Percentiles rank a stretch among this genome's conserved stretches.
These are phyloP conservation scores for Mycena belliarum DNA, from an alignment of 768 basidiomycete species.

Conservation along the genomic window DNA sequence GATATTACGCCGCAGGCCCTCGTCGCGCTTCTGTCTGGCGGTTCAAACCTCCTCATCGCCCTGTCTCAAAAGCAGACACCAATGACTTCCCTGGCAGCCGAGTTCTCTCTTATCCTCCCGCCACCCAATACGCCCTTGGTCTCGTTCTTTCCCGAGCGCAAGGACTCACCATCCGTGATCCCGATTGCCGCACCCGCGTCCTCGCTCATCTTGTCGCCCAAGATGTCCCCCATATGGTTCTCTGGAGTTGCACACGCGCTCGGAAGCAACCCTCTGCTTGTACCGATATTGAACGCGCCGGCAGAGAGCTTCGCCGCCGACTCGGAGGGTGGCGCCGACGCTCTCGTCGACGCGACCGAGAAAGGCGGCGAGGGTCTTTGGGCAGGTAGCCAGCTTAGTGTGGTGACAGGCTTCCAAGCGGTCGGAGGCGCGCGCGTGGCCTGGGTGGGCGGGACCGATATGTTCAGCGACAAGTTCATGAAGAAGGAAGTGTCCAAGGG, in stretches of 20 bases:
- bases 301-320: constrained; percentile 77
- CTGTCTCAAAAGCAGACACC: constrained; percentile 77
- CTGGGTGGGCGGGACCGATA: constrained; percentile 78
- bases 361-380: constrained; percentile 79
- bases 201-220: constrained; percentile 47
- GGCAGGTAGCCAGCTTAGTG: constrained; percentile 74
- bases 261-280: constrained; percentile 72
- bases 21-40: constrained; percentile 63
- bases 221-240: constrained; percentile 69
- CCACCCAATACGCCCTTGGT: constrained; percentile 82
- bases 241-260: constrained; percentile 69
- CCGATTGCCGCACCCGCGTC: constrained; percentile 55
- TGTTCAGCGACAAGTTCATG: constrained; percentile 78
- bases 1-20: constrained; percentile 85
- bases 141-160: constrained; percentile 81
- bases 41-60: constrained; percentile 83
- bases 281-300: constrained; percentile 82
- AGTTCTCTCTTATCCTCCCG: constrained; percentile 89
- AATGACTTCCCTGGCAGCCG: constrained; percentile 76
- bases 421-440: constrained; percentile 72
- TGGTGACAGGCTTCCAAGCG: constrained; percentile 92
- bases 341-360: constrained; percentile 68
- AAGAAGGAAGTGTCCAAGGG: constrained; percentile 61
- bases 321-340: constrained; percentile 59
- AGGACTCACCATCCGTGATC: constrained; percentile 63